Evolutionary conservation across 2,329 filamentous ascomycete species (phyloP), one percentile per base, ranked within the genome.

Genomic region (Penicillium expansum): DNA sequence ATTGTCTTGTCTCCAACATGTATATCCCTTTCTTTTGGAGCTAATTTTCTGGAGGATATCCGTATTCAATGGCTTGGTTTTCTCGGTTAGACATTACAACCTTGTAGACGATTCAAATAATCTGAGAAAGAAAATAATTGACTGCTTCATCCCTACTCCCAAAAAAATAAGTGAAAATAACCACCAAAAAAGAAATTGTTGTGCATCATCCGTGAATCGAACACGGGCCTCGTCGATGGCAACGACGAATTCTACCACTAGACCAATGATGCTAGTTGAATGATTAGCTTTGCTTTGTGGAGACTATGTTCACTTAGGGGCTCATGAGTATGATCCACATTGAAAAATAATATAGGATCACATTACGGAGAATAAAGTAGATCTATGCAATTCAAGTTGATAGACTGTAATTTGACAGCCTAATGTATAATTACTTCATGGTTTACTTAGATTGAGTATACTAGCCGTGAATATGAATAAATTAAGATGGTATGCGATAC

Each of bases 201-300:
- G 32, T 76, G 74, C 74, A 76, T 75, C 73, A 74, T 75, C 74
- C 74, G 74, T 74, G 74, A 76, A 76, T 76, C 74, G 74, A 76
- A 76, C 74, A 74, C 74, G 74, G 73, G 73, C 73, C 74, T 76
- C 74, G 68, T 76, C 74, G 74, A 76, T 75, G 69, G 67, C 68
- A 69, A 71, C 69, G 68, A 70, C 62, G 67, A 70, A 71, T 66
- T 68, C 68, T 74, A 74, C 71, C 71, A 74, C 71, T 74, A 74
- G 71, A 74, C 71, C 71, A 74, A 72, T 71, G 70, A 72, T 74
- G 71, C 71, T 70, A 43, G 27, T 63, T 39, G 30, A 22, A 35
- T 56, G 54, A 1, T 18, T 30, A 3, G 0, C 0, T 0, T 0
- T 14, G 22, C 9, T 3, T 16, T 20, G 16, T 39, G 20, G 48